phyloP scores from a whole-genome alignment of 306 rosid genomes.

The Mimosa bimucronata region DNA sequence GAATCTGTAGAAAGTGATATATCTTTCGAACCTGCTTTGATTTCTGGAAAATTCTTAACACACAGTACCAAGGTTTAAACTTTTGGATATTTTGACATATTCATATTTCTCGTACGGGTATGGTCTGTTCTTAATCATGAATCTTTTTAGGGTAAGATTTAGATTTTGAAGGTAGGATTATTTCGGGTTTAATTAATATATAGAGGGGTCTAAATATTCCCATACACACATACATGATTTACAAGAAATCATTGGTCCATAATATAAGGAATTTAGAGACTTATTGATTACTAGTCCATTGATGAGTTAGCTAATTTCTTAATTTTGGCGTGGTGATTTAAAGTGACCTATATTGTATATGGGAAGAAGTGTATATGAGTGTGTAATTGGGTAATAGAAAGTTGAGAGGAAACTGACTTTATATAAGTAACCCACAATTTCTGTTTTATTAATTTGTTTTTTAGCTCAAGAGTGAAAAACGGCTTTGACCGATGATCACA shows the following conservation, averaged over 20 bases:
- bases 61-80: conserved; percentile 16
- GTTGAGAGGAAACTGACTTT: conserved; percentile 5
- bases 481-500: conserved; percentile 21
- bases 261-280: no score
- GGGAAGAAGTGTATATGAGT: background rate
- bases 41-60: background rate
- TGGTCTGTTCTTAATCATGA: background rate
- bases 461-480: conserved; percentile 21
- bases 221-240: background rate
- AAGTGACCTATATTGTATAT: no score
- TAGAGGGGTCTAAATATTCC: background rate
- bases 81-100: background rate
- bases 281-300: no score
- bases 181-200: background rate
- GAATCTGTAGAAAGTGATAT: conserved; percentile 34
- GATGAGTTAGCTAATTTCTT: no score
- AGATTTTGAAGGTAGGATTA: conserved; percentile 22
- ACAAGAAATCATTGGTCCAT: no score
- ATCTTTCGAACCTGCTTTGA: background rate
- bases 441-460: conserved; percentile 31
- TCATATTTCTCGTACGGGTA: background rate
- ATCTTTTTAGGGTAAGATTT: background rate
- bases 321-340: no score
- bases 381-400: background rate
- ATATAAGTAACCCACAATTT: background rate